phyloP scores from a whole-genome alignment of 108 stramenopile genomes.

The Discostella pseudostelligera region DNA sequence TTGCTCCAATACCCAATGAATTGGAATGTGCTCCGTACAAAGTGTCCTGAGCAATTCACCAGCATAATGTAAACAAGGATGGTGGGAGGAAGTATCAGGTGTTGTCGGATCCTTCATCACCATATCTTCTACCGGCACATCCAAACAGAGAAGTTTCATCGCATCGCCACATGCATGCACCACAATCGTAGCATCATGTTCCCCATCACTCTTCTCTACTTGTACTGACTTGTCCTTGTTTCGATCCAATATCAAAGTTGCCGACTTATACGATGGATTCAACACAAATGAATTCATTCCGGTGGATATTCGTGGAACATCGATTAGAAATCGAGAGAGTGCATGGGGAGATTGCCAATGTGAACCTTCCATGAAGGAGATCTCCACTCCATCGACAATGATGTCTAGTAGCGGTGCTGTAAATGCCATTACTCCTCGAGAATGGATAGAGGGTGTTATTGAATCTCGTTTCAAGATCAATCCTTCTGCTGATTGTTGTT shows the following conservation, averaged over 20 bases:
- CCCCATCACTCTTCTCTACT: neutral
- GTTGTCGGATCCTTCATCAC: constrained; percentile 7
- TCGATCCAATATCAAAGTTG: constrained; percentile 32
- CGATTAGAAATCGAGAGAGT: constrained; percentile 36
- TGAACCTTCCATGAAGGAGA: constrained; percentile 33
- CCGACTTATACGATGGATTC: constrained; percentile 33
- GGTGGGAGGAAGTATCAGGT: neutral
- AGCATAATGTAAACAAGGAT: constrained; percentile 38
- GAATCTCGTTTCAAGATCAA: constrained; percentile 2
- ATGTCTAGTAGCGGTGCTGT: constrained; percentile 38
- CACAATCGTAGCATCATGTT: constrained; percentile 19
- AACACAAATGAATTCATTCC: constrained; percentile 22
- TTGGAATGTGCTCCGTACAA: constrained; percentile 28
- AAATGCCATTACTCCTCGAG: constrained; percentile 34
- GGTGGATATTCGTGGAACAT: constrained; percentile 28
- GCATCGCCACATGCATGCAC: constrained; percentile 37
- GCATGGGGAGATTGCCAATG: constrained; percentile 31
- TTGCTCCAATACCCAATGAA: constrained; percentile 45
- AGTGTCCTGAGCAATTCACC: constrained; percentile 27
- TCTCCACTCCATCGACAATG: constrained; percentile 28
- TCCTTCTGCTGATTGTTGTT: neutral
- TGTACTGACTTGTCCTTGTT: constrained; percentile 7
- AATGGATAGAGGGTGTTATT: neutral
- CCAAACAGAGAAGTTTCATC: constrained; percentile 37
- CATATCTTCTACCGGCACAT: constrained; percentile 43